A percentile compares a stretch with the other conserved stretches of the same genome.
These are phyloP conservation scores for Neurospora sp. DNA, from an alignment of 495 filamentous ascomycete genomes.

Conservation along the genomic window DNA sequence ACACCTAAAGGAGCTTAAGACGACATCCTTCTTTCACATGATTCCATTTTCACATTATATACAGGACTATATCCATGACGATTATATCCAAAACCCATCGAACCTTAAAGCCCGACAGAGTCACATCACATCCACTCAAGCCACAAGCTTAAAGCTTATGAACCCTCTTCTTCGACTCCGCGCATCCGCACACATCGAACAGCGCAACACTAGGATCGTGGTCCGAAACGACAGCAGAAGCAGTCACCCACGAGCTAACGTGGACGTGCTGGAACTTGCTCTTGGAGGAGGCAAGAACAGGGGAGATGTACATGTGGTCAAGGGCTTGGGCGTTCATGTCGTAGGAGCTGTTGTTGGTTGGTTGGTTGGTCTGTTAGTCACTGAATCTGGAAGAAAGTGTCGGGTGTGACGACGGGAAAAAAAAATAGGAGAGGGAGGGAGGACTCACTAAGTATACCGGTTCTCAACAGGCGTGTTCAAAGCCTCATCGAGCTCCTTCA, in stretches of 20 bases:
- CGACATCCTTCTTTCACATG: background rate
- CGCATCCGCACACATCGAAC: constrained; percentile 40
- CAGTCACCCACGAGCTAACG: constrained; percentile 48
- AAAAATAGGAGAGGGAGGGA: background rate
- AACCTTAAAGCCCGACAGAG: background rate
- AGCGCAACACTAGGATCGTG: constrained; percentile 51
- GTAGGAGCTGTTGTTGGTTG: constrained; percentile 21
- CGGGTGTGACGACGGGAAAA: no score
- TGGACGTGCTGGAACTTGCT: constrained; percentile 49
- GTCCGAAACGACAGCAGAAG: constrained; percentile 38
- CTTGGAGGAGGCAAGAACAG: constrained; percentile 16
- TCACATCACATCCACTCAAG: background rate
- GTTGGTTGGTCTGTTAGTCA: background rate
- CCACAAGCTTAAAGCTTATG: background rate
- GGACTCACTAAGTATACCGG: constrained; percentile 45
- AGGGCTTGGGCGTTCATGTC: constrained; percentile 39
- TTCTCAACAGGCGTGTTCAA: constrained; percentile 33
- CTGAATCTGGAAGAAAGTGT: background rate
- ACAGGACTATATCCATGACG: background rate
- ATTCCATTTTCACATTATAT: background rate
- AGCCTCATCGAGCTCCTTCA: constrained; percentile 46
- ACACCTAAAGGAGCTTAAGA: background rate
- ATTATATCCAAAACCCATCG: background rate
- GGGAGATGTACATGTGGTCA: constrained; percentile 52
- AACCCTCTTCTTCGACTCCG: background rate